Percentiles rank a stretch among this genome's conserved stretches.
Evolutionary conservation across 352 stramenopile species (phyloP).

Genomic region (Phytophthora constricta): DNA sequence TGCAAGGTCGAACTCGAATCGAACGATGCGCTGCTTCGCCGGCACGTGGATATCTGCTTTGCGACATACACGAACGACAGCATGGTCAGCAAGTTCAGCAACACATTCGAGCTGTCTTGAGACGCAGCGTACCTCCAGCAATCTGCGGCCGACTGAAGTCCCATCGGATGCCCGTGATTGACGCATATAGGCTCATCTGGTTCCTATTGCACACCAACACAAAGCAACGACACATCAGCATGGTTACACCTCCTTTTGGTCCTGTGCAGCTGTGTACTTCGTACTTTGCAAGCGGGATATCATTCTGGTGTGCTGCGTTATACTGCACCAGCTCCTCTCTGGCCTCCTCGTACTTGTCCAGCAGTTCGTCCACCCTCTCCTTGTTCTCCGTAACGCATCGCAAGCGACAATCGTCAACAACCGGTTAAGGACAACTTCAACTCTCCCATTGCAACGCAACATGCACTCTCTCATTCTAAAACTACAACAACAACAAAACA

Average conservation of each 20-base stretch:
- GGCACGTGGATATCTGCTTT: slow-evolving; percentile 72
- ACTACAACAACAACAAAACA: background rate
- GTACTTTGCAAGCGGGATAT: slow-evolving; percentile 77
- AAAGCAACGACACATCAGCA: background rate
- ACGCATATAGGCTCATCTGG: slow-evolving; percentile 80
- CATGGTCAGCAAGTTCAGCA: background rate
- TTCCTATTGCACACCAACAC: slow-evolving; percentile 44
- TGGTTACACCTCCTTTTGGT: background rate
- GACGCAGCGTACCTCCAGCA: slow-evolving; percentile 41
- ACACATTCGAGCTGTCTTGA: background rate
- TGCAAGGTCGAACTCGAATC: slow-evolving; percentile 64
- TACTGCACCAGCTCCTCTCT: slow-evolving; percentile 68
- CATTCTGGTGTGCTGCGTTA: slow-evolving; percentile 65
- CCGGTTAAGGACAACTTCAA: slow-evolving; percentile 34
- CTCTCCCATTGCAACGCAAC: background rate
- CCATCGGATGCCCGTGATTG: slow-evolving; percentile 83
- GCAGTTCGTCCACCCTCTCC: slow-evolving; percentile 59
- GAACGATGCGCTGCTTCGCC: slow-evolving; percentile 57
- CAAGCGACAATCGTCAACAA: slow-evolving; percentile 10
- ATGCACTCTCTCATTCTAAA: too few species aligned
- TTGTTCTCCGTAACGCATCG: slow-evolving; percentile 54
- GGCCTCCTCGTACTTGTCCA: slow-evolving; percentile 75
- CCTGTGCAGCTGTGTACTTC: background rate
- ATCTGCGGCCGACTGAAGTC: slow-evolving; percentile 63
- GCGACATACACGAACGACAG: background rate